phyloP scores from a whole-genome alignment of 176 grass and related monocot genomes.

The Pharus latifolius region DNA sequence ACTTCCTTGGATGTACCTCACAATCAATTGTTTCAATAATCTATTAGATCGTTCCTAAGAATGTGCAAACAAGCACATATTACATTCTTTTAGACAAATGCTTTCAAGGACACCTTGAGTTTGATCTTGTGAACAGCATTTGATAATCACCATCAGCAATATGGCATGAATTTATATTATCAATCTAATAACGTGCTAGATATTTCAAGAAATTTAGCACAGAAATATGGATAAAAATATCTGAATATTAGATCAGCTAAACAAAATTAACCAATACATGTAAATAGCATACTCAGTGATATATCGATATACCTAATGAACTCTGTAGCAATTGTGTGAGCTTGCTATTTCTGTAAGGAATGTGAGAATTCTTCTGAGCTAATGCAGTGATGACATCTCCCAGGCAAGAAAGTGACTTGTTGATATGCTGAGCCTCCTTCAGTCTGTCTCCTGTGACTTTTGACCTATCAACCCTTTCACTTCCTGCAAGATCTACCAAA shows the following conservation, averaged over 20 bases:
- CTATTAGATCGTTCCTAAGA: too few relatives aligned
- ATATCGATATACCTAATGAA: constrained; percentile 55
- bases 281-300: neutral
- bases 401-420: constrained; percentile 90
- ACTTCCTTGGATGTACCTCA: too few relatives aligned
- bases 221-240: neutral
- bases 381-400: constrained; percentile 92
- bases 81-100: too few relatives aligned
- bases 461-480: constrained; percentile 81
- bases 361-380: constrained; percentile 85
- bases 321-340: constrained; percentile 81
- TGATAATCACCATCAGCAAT: neutral
- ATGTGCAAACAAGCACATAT: too few relatives aligned
- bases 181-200: neutral
- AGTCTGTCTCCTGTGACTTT: constrained; percentile 71
- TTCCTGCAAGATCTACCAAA: constrained; percentile 95
- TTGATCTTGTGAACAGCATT: too few relatives aligned
- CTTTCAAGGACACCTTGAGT: too few relatives aligned
- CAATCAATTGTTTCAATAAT: too few relatives aligned
- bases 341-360: constrained; percentile 93
- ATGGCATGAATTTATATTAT: constrained; percentile 6
- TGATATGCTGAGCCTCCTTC: constrained; percentile 80
- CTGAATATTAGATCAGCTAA: neutral
- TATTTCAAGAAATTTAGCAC: neutral
- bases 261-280: neutral